Percentiles rank a stretch among this genome's conserved stretches.
These are phyloP conservation scores for Galium porrigens DNA, from an alignment of 305 asterid species.

Conservation along the genomic window DNA sequence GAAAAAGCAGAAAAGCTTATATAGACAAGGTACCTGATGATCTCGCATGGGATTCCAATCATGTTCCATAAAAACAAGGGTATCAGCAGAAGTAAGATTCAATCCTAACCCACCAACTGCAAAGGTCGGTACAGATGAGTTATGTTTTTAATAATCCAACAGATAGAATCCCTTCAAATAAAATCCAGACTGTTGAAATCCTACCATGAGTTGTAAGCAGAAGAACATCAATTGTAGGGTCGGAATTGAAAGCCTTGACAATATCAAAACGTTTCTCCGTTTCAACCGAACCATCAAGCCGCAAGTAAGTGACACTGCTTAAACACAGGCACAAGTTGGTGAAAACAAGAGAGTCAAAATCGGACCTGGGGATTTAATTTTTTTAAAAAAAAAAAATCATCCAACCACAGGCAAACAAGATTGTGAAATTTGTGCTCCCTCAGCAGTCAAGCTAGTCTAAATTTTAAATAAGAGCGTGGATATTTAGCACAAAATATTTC, in stretches of 20 bases:
- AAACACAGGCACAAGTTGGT: constrained; percentile 16
- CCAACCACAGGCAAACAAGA: background rate
- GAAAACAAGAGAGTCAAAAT: background rate
- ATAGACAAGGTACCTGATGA: constrained; percentile 49
- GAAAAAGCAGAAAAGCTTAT: background rate
- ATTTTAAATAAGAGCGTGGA: background rate
- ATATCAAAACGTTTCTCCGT: constrained; percentile 92
- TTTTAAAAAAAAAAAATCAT: background rate
- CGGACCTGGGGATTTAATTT: background rate
- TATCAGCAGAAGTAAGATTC: constrained; percentile 95
- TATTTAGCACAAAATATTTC: background rate
- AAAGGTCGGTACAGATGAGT: constrained; percentile 11
- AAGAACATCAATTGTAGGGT: constrained; percentile 90
- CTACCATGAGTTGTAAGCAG: constrained; percentile 93
- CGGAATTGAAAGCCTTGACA: constrained; percentile 94
- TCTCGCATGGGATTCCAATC: constrained; percentile 99
- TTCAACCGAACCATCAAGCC: constrained; percentile 95
- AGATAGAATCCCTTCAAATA: background rate
- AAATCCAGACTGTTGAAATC: constrained; percentile 5
- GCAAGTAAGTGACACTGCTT: constrained; percentile 77
- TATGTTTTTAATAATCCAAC: background rate
- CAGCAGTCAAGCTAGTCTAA: background rate
- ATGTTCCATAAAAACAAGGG: constrained; percentile 99
- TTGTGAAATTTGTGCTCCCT: background rate
- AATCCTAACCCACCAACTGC: constrained; percentile 99